Conservation (phyloP, 257 asterid species). For the Solanum corneliomulleri region DNA sequence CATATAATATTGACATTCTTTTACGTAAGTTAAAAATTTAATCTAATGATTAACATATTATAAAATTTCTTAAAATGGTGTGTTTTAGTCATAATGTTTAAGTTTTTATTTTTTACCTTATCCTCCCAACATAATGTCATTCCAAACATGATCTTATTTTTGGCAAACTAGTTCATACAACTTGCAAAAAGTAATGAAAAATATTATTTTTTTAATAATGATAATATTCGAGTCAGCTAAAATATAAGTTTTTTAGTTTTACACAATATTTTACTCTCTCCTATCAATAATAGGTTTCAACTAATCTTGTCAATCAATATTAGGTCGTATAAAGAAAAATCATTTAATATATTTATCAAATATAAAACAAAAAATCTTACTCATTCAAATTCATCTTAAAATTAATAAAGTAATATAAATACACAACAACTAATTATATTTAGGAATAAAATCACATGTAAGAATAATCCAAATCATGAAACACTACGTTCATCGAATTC, state of each 20-base stretch:
- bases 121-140: background rate
- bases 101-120: background rate
- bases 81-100: background rate
- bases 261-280: too few relatives aligned
- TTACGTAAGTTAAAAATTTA: too few relatives aligned
- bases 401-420: background rate
- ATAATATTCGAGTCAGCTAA: background rate
- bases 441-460: background rate
- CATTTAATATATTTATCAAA: too few relatives aligned
- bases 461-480: background rate
- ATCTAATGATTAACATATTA: too few relatives aligned
- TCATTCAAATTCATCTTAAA: too few relatives aligned
- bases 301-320: background rate
- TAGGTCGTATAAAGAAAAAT: too few relatives aligned
- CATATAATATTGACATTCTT: too few relatives aligned
- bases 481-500: background rate
- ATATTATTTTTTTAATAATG: background rate
- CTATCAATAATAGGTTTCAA: too few relatives aligned
- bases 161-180: background rate
- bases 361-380: background rate
- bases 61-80: too few relatives aligned
- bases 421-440: background rate
- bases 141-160: background rate
- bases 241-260: fast-evolving
- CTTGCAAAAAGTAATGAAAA: background rate